Conservation (phyloP, 2,329 filamentous ascomycete species). For the Alternaria gaisen region DNA sequence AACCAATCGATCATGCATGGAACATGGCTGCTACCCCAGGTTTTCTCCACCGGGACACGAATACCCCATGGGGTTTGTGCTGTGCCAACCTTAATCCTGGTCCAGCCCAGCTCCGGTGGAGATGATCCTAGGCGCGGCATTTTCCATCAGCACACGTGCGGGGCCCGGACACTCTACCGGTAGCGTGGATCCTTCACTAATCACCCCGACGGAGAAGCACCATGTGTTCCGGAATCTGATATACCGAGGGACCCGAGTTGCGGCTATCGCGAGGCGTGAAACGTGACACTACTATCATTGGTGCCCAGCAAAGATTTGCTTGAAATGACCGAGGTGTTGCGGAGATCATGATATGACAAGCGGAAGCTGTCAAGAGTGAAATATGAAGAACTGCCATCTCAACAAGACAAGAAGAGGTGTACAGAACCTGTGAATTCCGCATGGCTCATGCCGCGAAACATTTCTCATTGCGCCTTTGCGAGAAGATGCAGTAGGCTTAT, state of each 20-base stretch:
- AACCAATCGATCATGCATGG: neutral
- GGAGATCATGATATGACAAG: neutral
- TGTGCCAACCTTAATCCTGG: neutral
- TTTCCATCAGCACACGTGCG: slow-evolving; percentile 1
- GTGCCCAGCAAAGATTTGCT: neutral
- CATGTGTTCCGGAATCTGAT: neutral
- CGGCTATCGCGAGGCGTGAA: neutral
- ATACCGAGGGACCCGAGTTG: neutral
- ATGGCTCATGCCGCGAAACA: neutral
- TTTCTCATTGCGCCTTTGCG: neutral
- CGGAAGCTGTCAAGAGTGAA: neutral
- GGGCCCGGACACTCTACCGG: neutral
- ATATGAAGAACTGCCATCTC: neutral
- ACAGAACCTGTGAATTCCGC: neutral
- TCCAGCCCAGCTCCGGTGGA: neutral
- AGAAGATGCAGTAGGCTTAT: neutral
- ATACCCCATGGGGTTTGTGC: slow-evolving; percentile 6
- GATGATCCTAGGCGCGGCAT: neutral
- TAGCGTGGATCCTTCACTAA: neutral
- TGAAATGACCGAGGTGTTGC: no score
- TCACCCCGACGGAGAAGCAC: neutral
- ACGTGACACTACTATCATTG: neutral
- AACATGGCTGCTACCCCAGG: slow-evolving; percentile 4
- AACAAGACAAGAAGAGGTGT: neutral
- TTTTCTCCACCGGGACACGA: neutral